phyloP scores from a whole-genome alignment of 495 filamentous ascomycete species.

The Penicillium salamii region DNA sequence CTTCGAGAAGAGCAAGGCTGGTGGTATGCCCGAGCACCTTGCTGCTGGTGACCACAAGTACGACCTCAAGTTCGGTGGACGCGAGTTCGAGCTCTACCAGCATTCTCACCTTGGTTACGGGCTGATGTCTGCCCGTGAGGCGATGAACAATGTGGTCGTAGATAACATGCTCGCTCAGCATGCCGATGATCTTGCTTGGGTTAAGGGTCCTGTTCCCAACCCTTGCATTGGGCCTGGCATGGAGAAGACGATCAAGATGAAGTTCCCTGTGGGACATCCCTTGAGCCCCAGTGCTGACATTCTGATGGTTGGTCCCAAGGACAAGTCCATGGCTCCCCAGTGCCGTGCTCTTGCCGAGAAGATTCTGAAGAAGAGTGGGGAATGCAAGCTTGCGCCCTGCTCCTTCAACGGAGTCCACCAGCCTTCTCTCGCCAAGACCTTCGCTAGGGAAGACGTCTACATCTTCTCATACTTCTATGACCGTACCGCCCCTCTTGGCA shows the following conservation, averaged over 20 bases:
- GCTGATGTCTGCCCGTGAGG: constrained; percentile 87
- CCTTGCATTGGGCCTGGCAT: constrained; percentile 87
- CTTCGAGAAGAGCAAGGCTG: constrained; percentile 69
- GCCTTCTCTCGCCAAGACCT: constrained; percentile 88
- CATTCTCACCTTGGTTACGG: constrained; percentile 97
- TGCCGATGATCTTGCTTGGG: constrained; percentile 52
- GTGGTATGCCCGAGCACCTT: constrained; percentile 86
- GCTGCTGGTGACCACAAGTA: constrained; percentile 96
- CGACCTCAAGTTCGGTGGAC: constrained; percentile 82
- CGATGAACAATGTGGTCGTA: constrained; percentile 72
- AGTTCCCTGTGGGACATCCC: constrained; percentile 58
- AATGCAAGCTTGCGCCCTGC: constrained; percentile 82
- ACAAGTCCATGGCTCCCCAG: constrained; percentile 69
- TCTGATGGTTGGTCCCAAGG: constrained; percentile 80
- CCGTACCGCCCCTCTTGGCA: constrained; percentile 84
- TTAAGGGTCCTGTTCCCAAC: constrained; percentile 66
- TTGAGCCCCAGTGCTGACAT: constrained; percentile 62
- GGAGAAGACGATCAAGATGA: constrained; percentile 63
- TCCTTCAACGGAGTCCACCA: constrained; percentile 98
- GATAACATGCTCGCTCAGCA: constrained; percentile 54
- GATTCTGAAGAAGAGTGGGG: constrained; percentile 81
- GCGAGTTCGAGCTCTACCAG: constrained; percentile 92
- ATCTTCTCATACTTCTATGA: constrained; percentile 98
- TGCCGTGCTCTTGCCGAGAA: constrained; percentile 88
- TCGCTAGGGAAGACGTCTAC: constrained; percentile 87